Evolutionary conservation across 2,329 filamentous ascomycete genomes (phyloP), one percentile per base, ranked within the genome.

Genomic region (Berkeleyomyces basicola): DNA sequence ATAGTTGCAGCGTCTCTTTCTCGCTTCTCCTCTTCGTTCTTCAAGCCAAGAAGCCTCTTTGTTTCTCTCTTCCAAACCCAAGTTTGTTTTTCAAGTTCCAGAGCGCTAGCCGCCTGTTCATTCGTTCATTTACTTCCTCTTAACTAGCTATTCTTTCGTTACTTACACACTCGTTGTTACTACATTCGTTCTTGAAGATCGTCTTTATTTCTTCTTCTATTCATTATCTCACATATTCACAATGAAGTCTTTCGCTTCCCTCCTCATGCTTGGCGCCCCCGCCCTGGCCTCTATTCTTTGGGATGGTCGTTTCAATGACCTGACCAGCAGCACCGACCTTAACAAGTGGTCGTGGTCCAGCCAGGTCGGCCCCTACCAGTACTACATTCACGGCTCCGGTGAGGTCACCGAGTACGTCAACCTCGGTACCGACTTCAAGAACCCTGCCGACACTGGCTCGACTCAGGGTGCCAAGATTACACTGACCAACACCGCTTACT

Each of bases 301-400:
- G 83, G 83, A 86, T 70, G 83, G 83, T 37, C 79, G 82, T 59
- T 83, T 85, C 75, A 85, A 85, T 71, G 78, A 82, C 63, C 73
- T 83, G 66, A 72, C 74, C 14, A 74, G 78, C 7, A 76, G 76
- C 49, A 68, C 75, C 2, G 82, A 85, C 70, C 75, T 86, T 39
- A 74, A 77, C 68, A 77, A 78, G 47, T 86, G 84, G 84, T 83
- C 79, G 3, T 88, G 81, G 79, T 77, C 77, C n/a, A 86, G 82
- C 71, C 80, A 85, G 72, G 81, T 86, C 68, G 83, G 83, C 0
- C 79, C 82, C 0, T 89, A 86, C 73, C 85, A 88, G 72, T 88
- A 86, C 76, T 88, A 88, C 74, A 88, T 88, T 70, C 86, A 89
- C 74, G 86, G 86, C 43, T 74, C 75, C 4, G 78, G 76, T 7